Evolutionary conservation across 1,284 basidiomycete species (phyloP).

Genomic region (Sanghuangporus weigelae): DNA sequence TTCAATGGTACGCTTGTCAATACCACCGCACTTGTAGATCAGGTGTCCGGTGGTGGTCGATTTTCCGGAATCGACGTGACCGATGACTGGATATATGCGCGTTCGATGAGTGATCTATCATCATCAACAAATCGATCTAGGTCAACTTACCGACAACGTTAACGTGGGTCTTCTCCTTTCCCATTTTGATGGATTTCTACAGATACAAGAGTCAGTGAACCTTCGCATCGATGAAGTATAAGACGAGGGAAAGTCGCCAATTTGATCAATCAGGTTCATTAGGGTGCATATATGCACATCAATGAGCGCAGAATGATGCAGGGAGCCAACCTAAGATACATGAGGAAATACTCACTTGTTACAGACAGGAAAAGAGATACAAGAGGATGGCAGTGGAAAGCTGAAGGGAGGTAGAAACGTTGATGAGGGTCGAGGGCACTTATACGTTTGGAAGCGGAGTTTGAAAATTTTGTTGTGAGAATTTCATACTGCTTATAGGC

Average conservation of each 20-base stretch:
- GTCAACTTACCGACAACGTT: slow-evolving; percentile 80
- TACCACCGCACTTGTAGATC: slow-evolving; percentile 99
- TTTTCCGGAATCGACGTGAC: slow-evolving; percentile 97
- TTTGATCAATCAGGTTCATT: slow-evolving; percentile 25
- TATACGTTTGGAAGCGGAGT: slow-evolving; percentile 42
- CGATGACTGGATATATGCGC: slow-evolving; percentile 70
- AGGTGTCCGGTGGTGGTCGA: slow-evolving; percentile 99
- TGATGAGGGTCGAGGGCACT: slow-evolving; percentile 37
- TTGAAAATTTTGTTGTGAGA: slow-evolving; percentile 12
- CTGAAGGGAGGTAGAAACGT: slow-evolving; percentile 38
- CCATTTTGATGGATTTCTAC: slow-evolving; percentile 67
- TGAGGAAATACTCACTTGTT: slow-evolving; percentile 36
- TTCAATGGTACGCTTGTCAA: slow-evolving; percentile 99
- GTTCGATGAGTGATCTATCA: slow-evolving; percentile 26
- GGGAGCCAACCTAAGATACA: neutral
- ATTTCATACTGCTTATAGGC: neutral
- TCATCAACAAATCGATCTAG: slow-evolving; percentile 11
- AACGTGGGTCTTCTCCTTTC: slow-evolving; percentile 86
- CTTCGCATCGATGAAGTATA: neutral
- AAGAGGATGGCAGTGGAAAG: slow-evolving; percentile 46
- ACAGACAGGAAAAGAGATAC: slow-evolving; percentile 31
- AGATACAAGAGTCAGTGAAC: slow-evolving; percentile 25
- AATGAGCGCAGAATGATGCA: neutral
- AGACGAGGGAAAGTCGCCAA: slow-evolving; percentile 33
- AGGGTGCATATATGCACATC: slow-evolving; percentile 18